Evolutionary conservation across 495 filamentous ascomycete genomes (phyloP), one percentile per base, ranked within the genome.

Genomic region (Xylaria grammica): DNA sequence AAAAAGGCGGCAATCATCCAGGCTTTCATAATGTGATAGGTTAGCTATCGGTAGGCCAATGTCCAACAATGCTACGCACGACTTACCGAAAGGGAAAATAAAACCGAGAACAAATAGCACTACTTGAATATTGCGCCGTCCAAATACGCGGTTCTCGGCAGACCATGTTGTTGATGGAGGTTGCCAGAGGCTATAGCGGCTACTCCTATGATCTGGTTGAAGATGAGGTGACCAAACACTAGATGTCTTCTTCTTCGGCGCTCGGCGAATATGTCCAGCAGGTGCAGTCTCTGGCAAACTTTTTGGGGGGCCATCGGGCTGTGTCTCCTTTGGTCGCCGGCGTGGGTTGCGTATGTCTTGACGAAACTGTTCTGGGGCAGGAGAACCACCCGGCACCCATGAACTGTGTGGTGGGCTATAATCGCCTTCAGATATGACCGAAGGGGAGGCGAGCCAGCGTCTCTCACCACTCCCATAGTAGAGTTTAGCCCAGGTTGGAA

Each of bases 61-160:
- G 44, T 24, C 44, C 26, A 1, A 48, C 7, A 15, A 32, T 44
- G 19, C 63, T 53, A 36, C 19, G 36, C 26, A 13, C 7, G 38
- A 77, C 87, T 75, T 77, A 91, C 90, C 86, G 55, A 95, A 79
- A 17, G 95, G 94, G 69, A 93, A 88, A 56, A 97, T 75, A 71
- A 97, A 98, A 7, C 95, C 95, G 56, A 93, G 22, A 60, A 89
- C 88, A 74, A 99, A 99, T n/a, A 93, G 78, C 69, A 95, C 77
- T 17, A 97, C 86, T 76, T 99, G 95, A 38, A 87, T 76, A 75
- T 94, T 94, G 58, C 91, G 82, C 49, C 86, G 85, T 44, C 87
- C 89, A 69, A 90, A 80, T 5, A 87, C 57, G 11, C 87, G 71
- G 22, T 84, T 80, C 66, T 87, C 75, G 65, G 84, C 78, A 22